Conservation (phyloP, 2,329 filamentous ascomycete species). For the Paecilomyces sp. region DNA sequence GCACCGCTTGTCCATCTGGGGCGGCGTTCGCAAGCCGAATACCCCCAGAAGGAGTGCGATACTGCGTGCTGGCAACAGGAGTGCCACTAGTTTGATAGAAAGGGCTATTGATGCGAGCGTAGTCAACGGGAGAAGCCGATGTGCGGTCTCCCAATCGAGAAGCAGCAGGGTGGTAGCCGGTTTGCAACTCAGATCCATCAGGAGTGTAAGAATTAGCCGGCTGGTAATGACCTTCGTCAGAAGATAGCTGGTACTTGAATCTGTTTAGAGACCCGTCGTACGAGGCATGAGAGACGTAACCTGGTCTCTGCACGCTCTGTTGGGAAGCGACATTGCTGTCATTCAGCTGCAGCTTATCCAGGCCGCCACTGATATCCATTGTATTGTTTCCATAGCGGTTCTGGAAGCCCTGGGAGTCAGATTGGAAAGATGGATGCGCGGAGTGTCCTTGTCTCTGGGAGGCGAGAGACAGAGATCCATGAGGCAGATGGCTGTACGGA, state of each 20-base stretch:
- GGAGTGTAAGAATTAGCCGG: constrained; percentile 15
- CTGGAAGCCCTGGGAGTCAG: constrained; percentile 28
- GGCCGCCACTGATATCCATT: constrained; percentile 21
- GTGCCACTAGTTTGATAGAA: constrained; percentile 42
- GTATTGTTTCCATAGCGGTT: constrained; percentile 19
- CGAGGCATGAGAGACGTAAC: constrained; percentile 26
- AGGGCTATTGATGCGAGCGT: constrained; percentile 37
- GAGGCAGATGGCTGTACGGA: constrained; percentile 25
- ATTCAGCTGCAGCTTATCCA: constrained; percentile 30
- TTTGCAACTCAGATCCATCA: constrained; percentile 23
- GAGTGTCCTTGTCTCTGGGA: constrained; percentile 28
- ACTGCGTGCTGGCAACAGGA: constrained; percentile 27
- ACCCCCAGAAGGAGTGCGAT: constrained; percentile 36
- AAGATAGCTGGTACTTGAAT: constrained; percentile 31
- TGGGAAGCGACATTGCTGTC: constrained; percentile 29
- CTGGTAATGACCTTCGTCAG: constrained; percentile 23
- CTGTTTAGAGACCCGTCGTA: constrained; percentile 42
- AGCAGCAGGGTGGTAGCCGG: constrained; percentile 29
- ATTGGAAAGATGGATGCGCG: constrained; percentile 31
- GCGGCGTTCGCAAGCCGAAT: constrained; percentile 29
- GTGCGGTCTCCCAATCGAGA: constrained; percentile 39
- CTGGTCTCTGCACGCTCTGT: constrained; percentile 16
- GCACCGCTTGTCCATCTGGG: constrained; percentile 35
- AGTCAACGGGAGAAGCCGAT: constrained; percentile 40
- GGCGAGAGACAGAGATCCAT: constrained; percentile 26